These are phyloP conservation scores for Dendrocalamus sinicus DNA, from an alignment of 176 grass and related monocot genomes.

Conservation along the genomic window DNA sequence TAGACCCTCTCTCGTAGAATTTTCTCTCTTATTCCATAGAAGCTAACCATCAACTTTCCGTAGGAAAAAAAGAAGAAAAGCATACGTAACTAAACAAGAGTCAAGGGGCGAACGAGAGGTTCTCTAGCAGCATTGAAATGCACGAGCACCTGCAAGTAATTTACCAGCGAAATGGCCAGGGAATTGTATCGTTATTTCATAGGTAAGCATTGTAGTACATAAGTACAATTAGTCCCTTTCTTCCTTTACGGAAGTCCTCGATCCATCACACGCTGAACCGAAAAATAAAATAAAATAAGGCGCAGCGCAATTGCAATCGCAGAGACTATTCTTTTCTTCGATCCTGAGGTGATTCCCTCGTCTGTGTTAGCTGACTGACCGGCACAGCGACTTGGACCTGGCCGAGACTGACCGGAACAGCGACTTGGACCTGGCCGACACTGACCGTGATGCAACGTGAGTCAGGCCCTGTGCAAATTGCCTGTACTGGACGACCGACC, in stretches of 20 bases:
- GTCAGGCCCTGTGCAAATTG: background rate
- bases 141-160: background rate
- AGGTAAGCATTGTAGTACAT: no score
- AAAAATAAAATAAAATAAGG: background rate
- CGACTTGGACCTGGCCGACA: slow-evolving; percentile 19
- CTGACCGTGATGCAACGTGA: background rate
- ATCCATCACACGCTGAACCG: no score
- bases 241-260: background rate
- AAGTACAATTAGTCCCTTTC: background rate
- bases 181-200: background rate
- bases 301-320: background rate
- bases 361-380: background rate
- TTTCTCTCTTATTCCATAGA: no score
- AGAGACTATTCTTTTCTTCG: background rate
- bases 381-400: slow-evolving; percentile 12
- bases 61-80: no score
- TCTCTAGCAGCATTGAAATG: background rate
- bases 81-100: no score
- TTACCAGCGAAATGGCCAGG: background rate
- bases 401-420: background rate
- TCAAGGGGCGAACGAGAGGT: background rate
- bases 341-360: background rate
- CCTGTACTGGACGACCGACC: background rate
- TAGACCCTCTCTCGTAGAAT: no score
- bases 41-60: no score